Evolutionary conservation across 1,139 yeast species (phyloP).

Genomic region (Pichia sp.): DNA sequence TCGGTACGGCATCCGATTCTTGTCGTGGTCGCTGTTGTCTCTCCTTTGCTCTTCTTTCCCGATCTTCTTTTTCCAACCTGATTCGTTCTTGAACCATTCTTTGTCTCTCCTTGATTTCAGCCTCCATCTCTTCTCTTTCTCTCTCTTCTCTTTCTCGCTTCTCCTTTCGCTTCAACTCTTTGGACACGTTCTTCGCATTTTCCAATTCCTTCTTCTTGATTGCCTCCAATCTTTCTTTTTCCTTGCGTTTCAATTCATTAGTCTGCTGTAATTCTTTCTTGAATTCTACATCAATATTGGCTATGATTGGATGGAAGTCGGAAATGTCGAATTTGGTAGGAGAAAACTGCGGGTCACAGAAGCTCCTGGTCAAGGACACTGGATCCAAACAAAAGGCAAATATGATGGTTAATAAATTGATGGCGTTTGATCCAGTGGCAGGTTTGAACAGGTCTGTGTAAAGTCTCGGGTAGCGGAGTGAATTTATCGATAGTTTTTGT

Average conservation of each 20-base stretch:
- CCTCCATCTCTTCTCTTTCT: not conserved
- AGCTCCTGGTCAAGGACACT: slow-evolving; percentile 16
- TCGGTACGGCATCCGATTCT: not conserved
- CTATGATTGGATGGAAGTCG: slow-evolving; percentile 25
- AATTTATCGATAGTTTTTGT: slow-evolving; percentile 25
- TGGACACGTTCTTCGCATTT: not conserved
- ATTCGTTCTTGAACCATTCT: not conserved
- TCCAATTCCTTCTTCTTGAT: not conserved
- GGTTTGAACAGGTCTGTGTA: slow-evolving; percentile 26
- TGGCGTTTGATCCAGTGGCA: slow-evolving; percentile 25
- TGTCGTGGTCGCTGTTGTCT: not conserved
- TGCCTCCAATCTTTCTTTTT: not conserved
- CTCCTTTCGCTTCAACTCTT: not conserved
- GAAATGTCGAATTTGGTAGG: slow-evolving; percentile 27
- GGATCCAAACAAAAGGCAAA: slow-evolving; percentile 30
- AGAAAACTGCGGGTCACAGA: slow-evolving; percentile 23
- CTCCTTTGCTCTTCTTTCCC: not conserved
- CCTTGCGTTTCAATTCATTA: not conserved
- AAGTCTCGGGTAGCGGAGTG: slow-evolving; percentile 25
- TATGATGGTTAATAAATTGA: slow-evolving; percentile 29
- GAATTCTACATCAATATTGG: slow-evolving; percentile 19
- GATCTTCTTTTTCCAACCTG: not conserved
- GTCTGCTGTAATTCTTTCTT: not conserved
- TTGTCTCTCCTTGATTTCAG: not conserved
- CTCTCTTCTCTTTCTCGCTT: not conserved